Conservation (phyloP, 2,329 filamentous ascomycete genomes). For the Clonostachys byssicola region DNA sequence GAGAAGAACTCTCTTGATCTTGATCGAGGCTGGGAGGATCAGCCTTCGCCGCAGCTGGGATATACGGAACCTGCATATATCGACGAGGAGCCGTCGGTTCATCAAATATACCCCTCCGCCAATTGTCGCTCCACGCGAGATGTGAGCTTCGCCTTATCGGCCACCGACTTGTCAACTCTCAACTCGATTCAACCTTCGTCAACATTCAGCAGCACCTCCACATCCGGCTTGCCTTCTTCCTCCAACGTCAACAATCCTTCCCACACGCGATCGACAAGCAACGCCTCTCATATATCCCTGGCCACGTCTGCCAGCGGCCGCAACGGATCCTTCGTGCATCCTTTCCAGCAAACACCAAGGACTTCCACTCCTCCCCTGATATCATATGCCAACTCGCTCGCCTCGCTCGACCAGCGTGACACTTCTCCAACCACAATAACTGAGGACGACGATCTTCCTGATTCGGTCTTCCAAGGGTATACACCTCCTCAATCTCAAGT, state of each 20-base stretch:
- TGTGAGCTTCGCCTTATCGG: slow-evolving; percentile 39
- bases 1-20: slow-evolving; percentile 61
- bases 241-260: slow-evolving; percentile 9
- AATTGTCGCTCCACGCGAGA: slow-evolving; percentile 23
- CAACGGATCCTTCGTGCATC: slow-evolving; percentile 53
- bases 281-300: slow-evolving; percentile 51
- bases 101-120: slow-evolving; percentile 8
- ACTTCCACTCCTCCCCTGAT: slow-evolving; percentile 52
- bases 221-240: not conserved
- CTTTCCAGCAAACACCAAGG: slow-evolving; percentile 60
- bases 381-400: slow-evolving; percentile 52
- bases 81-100: slow-evolving; percentile 5
- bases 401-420: slow-evolving; percentile 47
- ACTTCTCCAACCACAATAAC: slow-evolving; percentile 52
- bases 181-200: not conserved
- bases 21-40: slow-evolving; percentile 55
- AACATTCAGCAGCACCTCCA: not conserved
- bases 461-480: slow-evolving; percentile 9
- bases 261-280: slow-evolving; percentile 55
- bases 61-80: slow-evolving; percentile 11
- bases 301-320: slow-evolving; percentile 47
- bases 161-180: slow-evolving; percentile 18
- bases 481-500: no score
- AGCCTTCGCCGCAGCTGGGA: slow-evolving; percentile 23
- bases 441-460: slow-evolving; percentile 42